These are phyloP conservation scores for Kwoniella sp. DNA, from an alignment of 768 basidiomycete species.

Conservation along the genomic window DNA sequence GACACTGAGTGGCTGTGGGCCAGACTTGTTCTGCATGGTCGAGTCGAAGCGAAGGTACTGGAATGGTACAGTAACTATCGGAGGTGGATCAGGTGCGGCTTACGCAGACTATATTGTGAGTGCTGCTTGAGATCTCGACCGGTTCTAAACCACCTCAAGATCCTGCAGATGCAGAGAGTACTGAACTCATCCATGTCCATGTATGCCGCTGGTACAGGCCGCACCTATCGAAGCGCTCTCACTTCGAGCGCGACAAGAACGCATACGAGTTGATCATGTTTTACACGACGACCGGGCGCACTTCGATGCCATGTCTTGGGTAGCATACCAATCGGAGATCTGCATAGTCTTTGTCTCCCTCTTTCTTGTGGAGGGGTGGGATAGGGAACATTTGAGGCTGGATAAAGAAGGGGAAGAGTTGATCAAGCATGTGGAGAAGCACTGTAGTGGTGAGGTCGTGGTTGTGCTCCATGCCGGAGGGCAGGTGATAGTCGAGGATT, in stretches of 20 bases:
- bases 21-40: conserved; percentile 46
- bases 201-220: conserved; percentile 24
- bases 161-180: no score
- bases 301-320: conserved; percentile 29
- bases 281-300: conserved; percentile 43
- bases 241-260: conserved; percentile 30
- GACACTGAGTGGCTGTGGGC: conserved; percentile 46
- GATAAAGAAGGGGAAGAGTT: conserved; percentile 44
- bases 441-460: conserved; percentile 45
- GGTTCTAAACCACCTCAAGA: no score
- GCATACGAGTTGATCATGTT: conserved; percentile 47
- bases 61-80: conserved; percentile 53
- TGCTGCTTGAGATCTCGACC: no score
- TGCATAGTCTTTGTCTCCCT: conserved; percentile 53
- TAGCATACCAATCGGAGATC: conserved; percentile 50
- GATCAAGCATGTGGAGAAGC: conserved; percentile 42
- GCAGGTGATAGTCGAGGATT: conserved; percentile 47
- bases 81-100: conserved; percentile 52
- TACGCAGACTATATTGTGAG: conserved; percentile 49
- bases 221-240: conserved; percentile 52
- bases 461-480: conserved; percentile 47
- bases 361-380: conserved; percentile 51
- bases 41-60: conserved; percentile 41
- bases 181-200: no score
- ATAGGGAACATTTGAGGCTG: conserved; percentile 44